Base-by-base conservation (phyloP, 2,329 filamentous ascomycete genomes). In the Pseudonectria foliicola region DNA sequence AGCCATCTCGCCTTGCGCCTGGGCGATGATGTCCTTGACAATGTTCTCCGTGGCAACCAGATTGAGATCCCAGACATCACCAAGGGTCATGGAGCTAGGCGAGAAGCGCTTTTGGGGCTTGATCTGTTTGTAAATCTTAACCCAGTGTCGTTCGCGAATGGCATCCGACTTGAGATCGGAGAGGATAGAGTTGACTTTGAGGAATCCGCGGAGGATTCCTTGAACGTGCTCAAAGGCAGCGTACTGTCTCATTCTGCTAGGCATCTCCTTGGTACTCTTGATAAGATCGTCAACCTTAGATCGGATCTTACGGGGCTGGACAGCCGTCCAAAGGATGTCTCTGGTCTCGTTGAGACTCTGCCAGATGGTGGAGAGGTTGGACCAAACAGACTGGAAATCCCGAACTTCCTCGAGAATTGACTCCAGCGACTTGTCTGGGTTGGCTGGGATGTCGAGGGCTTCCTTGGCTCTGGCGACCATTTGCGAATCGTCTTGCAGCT, bases 181-280 rank as follows among this genome's bases (percentile, higher is more conserved):
- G 4, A 99, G 72, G 24, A 95, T 72, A 10, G 82, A 72, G 55
- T 96, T 98, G 49, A 94, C 87, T 60, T 95, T 96, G 44, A 95
- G 73, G 31, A 94, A 75, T 43, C 89, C 82, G 29, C 88, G 84
- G 27, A 98, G 75, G 21, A 93, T 85, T 44, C 79, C 87, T 58
- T 98, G 93, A 26, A 98, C 88, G 55, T 98, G 90, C 61, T 98
- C 93, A 57, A 98, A 99, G n/a, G 93, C 93, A 49, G 93, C 90
- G 60, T 99, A 99, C 56, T 98, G 93, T 41, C 93, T 82, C 90
- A 98, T 96, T 40, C 92, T 82, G 62, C 88, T 95, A 0, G 93
- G 92, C 92, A 98, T 96, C 44, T 96, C 90, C 65, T 95, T 96
- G 25, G 89, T 96, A 75, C 94, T 94, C 68, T 95, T 95, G 59